These are phyloP conservation scores for Xylaria sp. DNA, from an alignment of 2,329 filamentous ascomycete species.

Conservation along the genomic window DNA sequence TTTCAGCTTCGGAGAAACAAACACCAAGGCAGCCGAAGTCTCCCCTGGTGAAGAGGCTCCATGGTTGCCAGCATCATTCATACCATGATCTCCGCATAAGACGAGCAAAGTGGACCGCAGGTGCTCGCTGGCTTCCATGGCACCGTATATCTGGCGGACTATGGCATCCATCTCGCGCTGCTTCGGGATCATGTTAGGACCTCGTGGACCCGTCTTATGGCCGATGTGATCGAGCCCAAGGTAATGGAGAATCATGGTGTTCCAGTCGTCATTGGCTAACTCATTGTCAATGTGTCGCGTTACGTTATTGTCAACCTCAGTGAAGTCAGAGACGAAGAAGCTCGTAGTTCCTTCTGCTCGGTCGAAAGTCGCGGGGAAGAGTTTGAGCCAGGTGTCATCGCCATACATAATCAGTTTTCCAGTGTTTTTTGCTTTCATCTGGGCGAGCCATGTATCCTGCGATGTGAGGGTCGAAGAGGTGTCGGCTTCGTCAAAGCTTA, in stretches of 20 bases:
- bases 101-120: slow-evolving; percentile 83
- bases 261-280: slow-evolving; percentile 83
- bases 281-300: slow-evolving; percentile 87
- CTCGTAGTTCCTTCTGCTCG: slow-evolving; percentile 92
- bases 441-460: slow-evolving; percentile 96
- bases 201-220: slow-evolving; percentile 90
- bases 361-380: slow-evolving; percentile 90
- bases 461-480: slow-evolving; percentile 85
- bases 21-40: slow-evolving; percentile 91
- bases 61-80: slow-evolving; percentile 98
- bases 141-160: slow-evolving; percentile 77
- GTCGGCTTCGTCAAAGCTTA: slow-evolving; percentile 96
- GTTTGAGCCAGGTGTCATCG: slow-evolving; percentile 97
- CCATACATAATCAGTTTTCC: slow-evolving; percentile 94
- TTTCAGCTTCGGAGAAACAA: slow-evolving; percentile 85
- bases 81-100: slow-evolving; percentile 94
- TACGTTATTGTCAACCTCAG: slow-evolving; percentile 97
- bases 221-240: slow-evolving; percentile 97
- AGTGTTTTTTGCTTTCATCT: slow-evolving; percentile 77
- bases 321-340: slow-evolving; percentile 99
- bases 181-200: slow-evolving; percentile 91
- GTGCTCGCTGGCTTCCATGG: slow-evolving; percentile 76
- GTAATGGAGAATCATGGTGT: slow-evolving; percentile 93
- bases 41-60: slow-evolving; percentile 93
- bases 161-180: slow-evolving; percentile 93